phyloP scores from a whole-genome alignment of 2,329 filamentous ascomycete species.

The Phaeosphaeriaceae sp. region DNA sequence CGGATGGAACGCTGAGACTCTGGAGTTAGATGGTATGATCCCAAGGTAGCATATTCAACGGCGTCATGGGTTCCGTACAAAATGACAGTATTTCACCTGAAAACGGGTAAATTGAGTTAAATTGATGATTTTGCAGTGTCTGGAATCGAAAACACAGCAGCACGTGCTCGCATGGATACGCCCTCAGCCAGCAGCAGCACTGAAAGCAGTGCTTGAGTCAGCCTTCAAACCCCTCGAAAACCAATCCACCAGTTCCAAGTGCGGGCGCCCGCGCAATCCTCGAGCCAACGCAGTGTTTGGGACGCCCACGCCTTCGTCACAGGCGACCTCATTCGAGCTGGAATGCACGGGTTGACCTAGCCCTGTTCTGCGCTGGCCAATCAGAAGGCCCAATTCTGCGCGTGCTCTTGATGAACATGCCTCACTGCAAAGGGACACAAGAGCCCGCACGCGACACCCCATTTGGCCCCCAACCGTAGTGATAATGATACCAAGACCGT shows the following conservation, averaged over 20 bases:
- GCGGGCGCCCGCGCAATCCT: slow-evolving; percentile 8
- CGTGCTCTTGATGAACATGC: slow-evolving; percentile 18
- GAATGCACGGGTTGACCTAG: slow-evolving; percentile 12
- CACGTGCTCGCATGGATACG: too few relatives aligned
- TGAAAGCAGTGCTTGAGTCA: too few relatives aligned
- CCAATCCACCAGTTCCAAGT: slow-evolving; percentile 23
- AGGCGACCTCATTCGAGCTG: slow-evolving; percentile 35
- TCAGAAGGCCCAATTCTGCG: slow-evolving; percentile 19
- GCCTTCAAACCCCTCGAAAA: neutral
- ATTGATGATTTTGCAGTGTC: too few relatives aligned
- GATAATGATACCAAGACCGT: slow-evolving; percentile 25
- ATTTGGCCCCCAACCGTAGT: slow-evolving; percentile 3
- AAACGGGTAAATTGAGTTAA: too few relatives aligned
- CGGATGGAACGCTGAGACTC: slow-evolving; percentile 88
- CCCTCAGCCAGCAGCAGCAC: too few relatives aligned
- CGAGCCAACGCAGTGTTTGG: slow-evolving; percentile 17
- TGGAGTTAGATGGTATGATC: slow-evolving; percentile 64
- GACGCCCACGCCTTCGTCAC: slow-evolving; percentile 33
- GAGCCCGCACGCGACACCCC: slow-evolving; percentile 38
- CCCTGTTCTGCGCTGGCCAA: slow-evolving; percentile 17
- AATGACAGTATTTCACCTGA: too few relatives aligned
- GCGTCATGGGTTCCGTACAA: slow-evolving; percentile 2
- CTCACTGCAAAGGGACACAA: slow-evolving; percentile 27
- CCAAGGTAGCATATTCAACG: slow-evolving; percentile 9
- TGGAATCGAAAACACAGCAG: too few relatives aligned